A percentile compares a stretch with the other conserved stretches of the same genome.
These are phyloP conservation scores for Macrophomina pseudophaseolina DNA, from an alignment of 2,329 filamentous ascomycete species.

Conservation along the genomic window DNA sequence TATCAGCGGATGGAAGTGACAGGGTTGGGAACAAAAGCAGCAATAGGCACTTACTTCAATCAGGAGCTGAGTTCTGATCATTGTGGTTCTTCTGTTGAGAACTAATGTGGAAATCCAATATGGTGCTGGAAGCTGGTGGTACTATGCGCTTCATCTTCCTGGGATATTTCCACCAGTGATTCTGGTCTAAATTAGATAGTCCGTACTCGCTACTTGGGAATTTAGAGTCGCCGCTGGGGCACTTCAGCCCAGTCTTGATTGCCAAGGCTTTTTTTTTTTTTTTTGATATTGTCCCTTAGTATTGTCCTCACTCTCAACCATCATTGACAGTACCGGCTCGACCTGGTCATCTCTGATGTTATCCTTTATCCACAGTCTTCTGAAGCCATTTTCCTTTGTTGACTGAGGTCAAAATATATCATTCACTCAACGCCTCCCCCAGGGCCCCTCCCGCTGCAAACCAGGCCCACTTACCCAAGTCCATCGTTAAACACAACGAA, in stretches of 20 bases:
- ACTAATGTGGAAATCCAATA: too few relatives aligned
- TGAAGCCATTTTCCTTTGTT: background rate
- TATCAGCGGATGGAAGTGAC: too few relatives aligned
- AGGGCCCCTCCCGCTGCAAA: too few relatives aligned
- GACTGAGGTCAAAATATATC: background rate
- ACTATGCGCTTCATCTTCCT: too few relatives aligned
- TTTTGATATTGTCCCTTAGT: background rate
- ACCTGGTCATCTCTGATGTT: background rate
- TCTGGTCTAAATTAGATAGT: background rate
- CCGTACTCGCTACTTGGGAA: too few relatives aligned
- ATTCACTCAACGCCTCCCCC: background rate
- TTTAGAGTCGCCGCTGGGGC: too few relatives aligned
- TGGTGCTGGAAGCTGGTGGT: too few relatives aligned
- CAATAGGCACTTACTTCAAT: too few relatives aligned
- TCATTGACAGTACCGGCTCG: background rate
- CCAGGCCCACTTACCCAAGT: background rate
- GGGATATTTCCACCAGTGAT: too few relatives aligned
- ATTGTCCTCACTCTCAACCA: background rate
- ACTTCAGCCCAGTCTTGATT: background rate
- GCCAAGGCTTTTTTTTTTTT: background rate
- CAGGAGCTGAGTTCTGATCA: too few relatives aligned
- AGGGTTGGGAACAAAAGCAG: too few relatives aligned
- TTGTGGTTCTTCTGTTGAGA: too few relatives aligned
- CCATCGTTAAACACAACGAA: background rate
- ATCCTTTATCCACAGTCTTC: background rate